phyloP scores from a whole-genome alignment of 176 grass and related monocot genomes.

The Aegilops tauschii region DNA sequence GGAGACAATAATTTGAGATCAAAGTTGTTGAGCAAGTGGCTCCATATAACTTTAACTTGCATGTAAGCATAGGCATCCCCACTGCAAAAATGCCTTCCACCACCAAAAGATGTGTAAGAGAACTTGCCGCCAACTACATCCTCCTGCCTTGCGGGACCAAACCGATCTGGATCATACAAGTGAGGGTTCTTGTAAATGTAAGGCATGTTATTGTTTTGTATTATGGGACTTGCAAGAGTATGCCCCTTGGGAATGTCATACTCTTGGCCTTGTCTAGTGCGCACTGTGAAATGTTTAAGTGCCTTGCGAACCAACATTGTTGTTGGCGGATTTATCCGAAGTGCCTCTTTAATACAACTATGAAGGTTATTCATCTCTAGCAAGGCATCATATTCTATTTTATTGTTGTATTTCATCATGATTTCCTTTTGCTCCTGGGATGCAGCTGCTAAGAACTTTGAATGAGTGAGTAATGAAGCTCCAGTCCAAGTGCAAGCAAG shows the following conservation, averaged over 20 bases:
- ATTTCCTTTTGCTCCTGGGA: slow-evolving; percentile 46
- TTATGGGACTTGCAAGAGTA: neutral
- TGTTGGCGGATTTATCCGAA: neutral
- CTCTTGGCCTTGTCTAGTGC: neutral
- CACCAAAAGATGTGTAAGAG: neutral
- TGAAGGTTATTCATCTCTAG: neutral
- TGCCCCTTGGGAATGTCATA: neutral
- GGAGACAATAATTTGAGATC: neutral
- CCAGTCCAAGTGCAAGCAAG: slow-evolving; percentile 36
- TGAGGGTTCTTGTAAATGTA: neutral
- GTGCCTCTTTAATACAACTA: neutral
- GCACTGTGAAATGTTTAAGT: neutral
- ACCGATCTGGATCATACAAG: neutral
- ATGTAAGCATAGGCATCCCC: neutral
- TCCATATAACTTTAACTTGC: slow-evolving; percentile 26
- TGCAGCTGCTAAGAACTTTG: slow-evolving; percentile 9
- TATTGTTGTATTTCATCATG: neutral
- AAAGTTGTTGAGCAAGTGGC: slow-evolving; percentile 5
- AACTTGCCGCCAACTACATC: slow-evolving; percentile 6
- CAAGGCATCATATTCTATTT: neutral
- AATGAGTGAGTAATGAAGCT: slow-evolving; percentile 29
- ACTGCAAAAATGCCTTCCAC: neutral
- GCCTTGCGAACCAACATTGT: neutral
- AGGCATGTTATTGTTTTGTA: neutral
- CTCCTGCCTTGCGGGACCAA: neutral